Evolutionary conservation across 371 early-diverging fungal genomes (phyloP).

Genomic region (Catenaria anguillulae): DNA sequence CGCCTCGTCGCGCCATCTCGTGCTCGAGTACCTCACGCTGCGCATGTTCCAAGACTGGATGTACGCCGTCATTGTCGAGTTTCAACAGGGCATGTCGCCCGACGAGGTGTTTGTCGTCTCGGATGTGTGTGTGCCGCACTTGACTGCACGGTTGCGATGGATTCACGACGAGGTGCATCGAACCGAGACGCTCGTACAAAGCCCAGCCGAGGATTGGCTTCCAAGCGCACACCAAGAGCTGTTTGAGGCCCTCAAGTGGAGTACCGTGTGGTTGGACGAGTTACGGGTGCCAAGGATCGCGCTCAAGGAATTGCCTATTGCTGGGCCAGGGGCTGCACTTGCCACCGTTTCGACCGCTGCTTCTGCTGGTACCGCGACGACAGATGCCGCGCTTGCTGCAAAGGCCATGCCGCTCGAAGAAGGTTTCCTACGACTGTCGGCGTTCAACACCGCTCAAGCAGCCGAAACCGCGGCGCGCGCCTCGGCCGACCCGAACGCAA

Average conservation of each 20-base stretch:
- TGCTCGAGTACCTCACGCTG: slow-evolving; percentile 4
- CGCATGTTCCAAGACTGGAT: neutral
- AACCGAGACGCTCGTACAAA: neutral
- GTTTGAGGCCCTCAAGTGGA: neutral
- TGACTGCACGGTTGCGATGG: neutral
- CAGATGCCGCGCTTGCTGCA: no score
- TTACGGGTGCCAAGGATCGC: no score
- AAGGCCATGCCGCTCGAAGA: no score
- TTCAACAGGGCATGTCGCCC: neutral
- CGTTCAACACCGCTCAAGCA: no score
- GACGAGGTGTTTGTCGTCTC: neutral
- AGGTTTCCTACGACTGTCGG: no score
- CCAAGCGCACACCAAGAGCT: neutral
- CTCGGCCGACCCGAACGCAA: no score
- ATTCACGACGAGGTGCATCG: neutral
- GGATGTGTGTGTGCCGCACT: neutral
- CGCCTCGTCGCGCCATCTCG: slow-evolving; percentile 2
- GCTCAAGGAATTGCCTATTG: no score
- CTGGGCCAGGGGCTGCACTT: no score
- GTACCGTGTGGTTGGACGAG: no score
- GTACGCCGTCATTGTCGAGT: neutral
- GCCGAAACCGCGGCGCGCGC: no score
- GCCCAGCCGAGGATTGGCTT: slow-evolving; percentile 5
- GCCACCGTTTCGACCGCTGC: no score
- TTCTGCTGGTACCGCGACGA: no score